Evolutionary conservation across 371 early-diverging fungal species (phyloP), one percentile per base, ranked within the genome.

Genomic region (Actinomucor elegans): DNA sequence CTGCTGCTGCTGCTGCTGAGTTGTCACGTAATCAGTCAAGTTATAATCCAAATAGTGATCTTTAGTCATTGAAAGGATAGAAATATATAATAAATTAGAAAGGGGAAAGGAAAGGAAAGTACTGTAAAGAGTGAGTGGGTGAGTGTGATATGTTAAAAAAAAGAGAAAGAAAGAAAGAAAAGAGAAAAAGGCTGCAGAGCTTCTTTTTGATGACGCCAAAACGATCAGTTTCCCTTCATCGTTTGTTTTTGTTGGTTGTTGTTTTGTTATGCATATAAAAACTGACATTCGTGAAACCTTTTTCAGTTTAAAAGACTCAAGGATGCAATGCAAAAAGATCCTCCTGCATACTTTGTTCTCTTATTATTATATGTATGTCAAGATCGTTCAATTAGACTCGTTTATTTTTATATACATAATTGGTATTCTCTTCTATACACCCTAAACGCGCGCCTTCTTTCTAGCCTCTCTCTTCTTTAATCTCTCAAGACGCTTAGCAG

Each of bases 371-470:
- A 43, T 40, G 21, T 14, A 20, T 20, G 8, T 37, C 10, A n/a
- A n/a, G n/a, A n/a, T 48, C 26, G 36, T 38, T 42, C 34, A 43
- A 21, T 43, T 51, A 32, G 21, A n/a, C 28, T 35, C 29, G 23
- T 31, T 47, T 20, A 31, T 20, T 11, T 40, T 10, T 21, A n/a
- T 42, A 17, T 33, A 35, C 9, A 18, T 21, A 17, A 11, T 11
- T 38, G 28, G 38, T 36, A 36, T 38, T 50, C 41, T 24, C 41
- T 24, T 24, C n/a, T 24, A 41, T 41, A 41, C 5, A 10, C 29
- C 35, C 32, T 63, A 63, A 34, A 63, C 38, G 57, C 55, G 52
- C 33, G 64, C 64, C 60, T 64, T 64, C 46, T 59, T 59, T 59
- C 60, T 64, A 27, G 56, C 56, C 32, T 64, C 65, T 52, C 60